These are phyloP conservation scores for Hirsutella minnesotensis DNA, from an alignment of 2,329 filamentous ascomycete genomes.

Conservation along the genomic window DNA sequence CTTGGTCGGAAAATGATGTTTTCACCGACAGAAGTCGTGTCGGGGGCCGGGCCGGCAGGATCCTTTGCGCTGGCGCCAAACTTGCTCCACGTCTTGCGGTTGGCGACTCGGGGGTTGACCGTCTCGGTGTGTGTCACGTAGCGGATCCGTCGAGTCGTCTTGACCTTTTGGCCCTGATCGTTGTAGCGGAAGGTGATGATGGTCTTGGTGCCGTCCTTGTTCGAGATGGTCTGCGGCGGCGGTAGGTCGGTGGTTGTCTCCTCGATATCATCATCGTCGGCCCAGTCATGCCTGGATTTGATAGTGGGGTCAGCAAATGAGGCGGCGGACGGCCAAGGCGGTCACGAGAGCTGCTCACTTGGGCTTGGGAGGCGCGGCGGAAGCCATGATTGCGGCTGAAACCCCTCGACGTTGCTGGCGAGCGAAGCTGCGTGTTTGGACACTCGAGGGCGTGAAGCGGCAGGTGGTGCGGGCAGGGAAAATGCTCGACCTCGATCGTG, in stretches of 20 bases:
- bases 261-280: conserved; percentile 87
- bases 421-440: too few species aligned
- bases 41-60: conserved; percentile 64
- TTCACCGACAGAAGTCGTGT: conserved; percentile 89
- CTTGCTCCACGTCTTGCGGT: conserved; percentile 86
- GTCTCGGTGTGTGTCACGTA: conserved; percentile 83
- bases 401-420: neutral
- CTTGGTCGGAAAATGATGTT: conserved; percentile 95
- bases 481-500: conserved; percentile 14
- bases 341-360: conserved; percentile 19
- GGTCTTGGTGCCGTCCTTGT: conserved; percentile 98
- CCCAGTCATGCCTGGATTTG: conserved; percentile 63
- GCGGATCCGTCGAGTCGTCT: conserved; percentile 91
- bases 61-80: conserved; percentile 88
- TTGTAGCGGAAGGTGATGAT: conserved; percentile 83
- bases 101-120: conserved; percentile 92
- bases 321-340: neutral
- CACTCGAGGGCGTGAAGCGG: neutral
- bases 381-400: conserved; percentile 21
- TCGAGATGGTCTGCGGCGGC: conserved; percentile 76
- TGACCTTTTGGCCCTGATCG: conserved; percentile 90
- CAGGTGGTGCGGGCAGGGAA: neutral
- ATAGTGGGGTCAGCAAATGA: conserved; percentile 24
- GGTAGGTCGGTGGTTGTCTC: conserved; percentile 60
- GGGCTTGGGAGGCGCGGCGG: conserved; percentile 26